A percentile compares a stretch with the other conserved stretches of the same genome.
phyloP scores from a whole-genome alignment of 2,329 filamentous ascomycete species.

The Triangularia verruculosa region DNA sequence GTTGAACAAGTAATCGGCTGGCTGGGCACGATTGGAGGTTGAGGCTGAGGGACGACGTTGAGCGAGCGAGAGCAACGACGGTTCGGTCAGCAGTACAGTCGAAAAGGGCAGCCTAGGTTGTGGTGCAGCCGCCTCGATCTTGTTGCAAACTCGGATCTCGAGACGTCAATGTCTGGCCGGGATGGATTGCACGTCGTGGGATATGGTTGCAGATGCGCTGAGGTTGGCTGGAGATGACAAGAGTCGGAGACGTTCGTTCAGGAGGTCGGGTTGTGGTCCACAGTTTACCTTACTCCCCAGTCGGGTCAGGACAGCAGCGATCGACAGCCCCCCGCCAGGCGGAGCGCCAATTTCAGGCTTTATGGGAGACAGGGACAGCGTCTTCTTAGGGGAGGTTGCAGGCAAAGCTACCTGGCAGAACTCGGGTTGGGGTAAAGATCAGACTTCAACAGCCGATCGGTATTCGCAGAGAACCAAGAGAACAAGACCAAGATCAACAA shows the following conservation, averaged over 20 bases:
- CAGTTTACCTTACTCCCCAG: conserved; percentile 16
- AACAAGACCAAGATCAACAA: not conserved
- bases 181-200: not conserved
- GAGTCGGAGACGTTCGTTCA: conserved; percentile 19
- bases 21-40: conserved; percentile 12
- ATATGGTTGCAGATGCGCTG: conserved; percentile 3
- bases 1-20: conserved; percentile 4
- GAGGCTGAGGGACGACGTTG: conserved; percentile 18
- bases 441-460: not conserved
- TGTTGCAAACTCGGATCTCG: not conserved
- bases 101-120: conserved; percentile 8
- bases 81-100: conserved; percentile 1
- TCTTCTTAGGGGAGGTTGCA: not conserved
- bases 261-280: conserved; percentile 22
- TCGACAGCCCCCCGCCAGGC: conserved; percentile 32
- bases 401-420: not conserved
- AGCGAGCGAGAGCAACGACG: conserved; percentile 4
- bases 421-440: not conserved
- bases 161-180: not conserved
- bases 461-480: not conserved
- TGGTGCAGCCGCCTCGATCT: conserved; percentile 1
- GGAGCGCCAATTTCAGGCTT: conserved; percentile 33
- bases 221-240: conserved; percentile 16
- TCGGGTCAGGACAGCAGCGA: conserved; percentile 29
- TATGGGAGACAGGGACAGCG: conserved; percentile 4